These are phyloP conservation scores for Alternaria panax DNA, from an alignment of 2,329 filamentous ascomycete species.

Conservation along the genomic window DNA sequence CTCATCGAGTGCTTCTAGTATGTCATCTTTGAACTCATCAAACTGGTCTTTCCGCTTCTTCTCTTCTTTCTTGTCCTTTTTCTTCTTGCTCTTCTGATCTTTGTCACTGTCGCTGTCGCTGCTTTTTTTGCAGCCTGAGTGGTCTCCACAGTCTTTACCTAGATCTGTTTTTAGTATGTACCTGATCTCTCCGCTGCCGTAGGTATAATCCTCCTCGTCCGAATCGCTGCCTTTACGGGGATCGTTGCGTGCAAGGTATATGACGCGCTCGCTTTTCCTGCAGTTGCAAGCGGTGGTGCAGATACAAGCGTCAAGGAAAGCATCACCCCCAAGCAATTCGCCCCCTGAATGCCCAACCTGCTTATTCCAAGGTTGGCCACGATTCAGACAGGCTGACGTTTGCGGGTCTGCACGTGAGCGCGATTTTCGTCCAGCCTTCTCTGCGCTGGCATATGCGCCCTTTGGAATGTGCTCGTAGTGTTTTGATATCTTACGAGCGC, in stretches of 20 bases:
- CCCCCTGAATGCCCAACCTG: constrained; percentile 25
- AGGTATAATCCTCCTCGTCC: constrained; percentile 7
- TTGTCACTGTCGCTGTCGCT: not conserved
- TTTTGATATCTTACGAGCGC: not conserved
- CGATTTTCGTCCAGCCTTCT: not conserved
- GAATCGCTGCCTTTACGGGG: not conserved
- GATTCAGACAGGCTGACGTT: constrained; percentile 19
- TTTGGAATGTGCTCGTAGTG: constrained; percentile 23
- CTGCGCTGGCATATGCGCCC: constrained; percentile 19
- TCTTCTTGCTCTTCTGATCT: constrained; percentile 5
- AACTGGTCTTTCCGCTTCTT: constrained; percentile 18
- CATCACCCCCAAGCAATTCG: constrained; percentile 33
- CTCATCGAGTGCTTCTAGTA: constrained; percentile 24
- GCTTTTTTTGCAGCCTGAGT: constrained; percentile 22
- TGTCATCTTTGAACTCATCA: constrained; percentile 20
- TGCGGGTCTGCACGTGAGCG: not conserved
- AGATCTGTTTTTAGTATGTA: constrained; percentile 37
- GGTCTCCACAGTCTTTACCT: constrained; percentile 38
- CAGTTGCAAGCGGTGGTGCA: constrained; percentile 41
- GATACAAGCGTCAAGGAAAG: constrained; percentile 40
- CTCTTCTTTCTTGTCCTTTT: constrained; percentile 12
- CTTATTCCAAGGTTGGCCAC: constrained; percentile 10
- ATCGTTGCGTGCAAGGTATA: constrained; percentile 26
- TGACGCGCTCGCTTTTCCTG: constrained; percentile 37
- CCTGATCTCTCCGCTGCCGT: constrained; percentile 32